These are phyloP conservation scores for Colletotrichum sansevieriae DNA, from an alignment of 2,329 filamentous ascomycete genomes.

Conservation along the genomic window DNA sequence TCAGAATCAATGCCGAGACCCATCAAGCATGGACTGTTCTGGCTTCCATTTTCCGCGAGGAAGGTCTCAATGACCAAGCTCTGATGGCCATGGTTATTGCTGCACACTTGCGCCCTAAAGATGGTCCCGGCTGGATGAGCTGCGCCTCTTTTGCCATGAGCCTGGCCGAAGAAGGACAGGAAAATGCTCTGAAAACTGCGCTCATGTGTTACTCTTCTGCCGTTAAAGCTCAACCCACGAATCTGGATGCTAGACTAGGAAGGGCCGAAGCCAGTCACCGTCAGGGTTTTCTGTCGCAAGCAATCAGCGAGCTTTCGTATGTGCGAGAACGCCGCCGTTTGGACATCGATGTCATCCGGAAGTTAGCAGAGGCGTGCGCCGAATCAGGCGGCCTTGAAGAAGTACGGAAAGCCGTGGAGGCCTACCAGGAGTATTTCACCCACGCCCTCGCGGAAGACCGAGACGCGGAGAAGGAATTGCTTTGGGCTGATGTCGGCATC, in stretches of 20 bases:
- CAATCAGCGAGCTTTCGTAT: slow-evolving; percentile 68
- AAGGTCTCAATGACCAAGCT: slow-evolving; percentile 68
- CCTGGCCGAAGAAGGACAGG: slow-evolving; percentile 60
- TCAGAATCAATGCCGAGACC: slow-evolving; percentile 77
- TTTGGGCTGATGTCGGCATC: slow-evolving; percentile 88
- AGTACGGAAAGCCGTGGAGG: slow-evolving; percentile 58
- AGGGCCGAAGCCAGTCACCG: slow-evolving; percentile 71
- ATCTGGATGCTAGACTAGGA: slow-evolving; percentile 69
- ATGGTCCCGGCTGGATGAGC: slow-evolving; percentile 70
- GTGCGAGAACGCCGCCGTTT: slow-evolving; percentile 65
- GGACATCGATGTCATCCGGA: slow-evolving; percentile 67
- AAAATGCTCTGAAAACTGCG: slow-evolving; percentile 65
- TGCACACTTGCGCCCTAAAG: slow-evolving; percentile 72
- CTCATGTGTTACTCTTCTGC: slow-evolving; percentile 72
- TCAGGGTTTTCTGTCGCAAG: slow-evolving; percentile 65
- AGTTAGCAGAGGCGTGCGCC: slow-evolving; percentile 69
- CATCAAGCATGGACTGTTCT: slow-evolving; percentile 75
- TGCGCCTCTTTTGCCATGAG: slow-evolving; percentile 70
- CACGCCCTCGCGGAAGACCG: slow-evolving; percentile 51
- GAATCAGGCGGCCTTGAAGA: slow-evolving; percentile 63
- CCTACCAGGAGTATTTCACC: slow-evolving; percentile 63
- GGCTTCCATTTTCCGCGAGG: slow-evolving; percentile 71
- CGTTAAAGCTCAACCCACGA: slow-evolving; percentile 68
- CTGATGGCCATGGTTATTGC: slow-evolving; percentile 72
- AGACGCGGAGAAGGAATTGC: slow-evolving; percentile 54